phyloP scores from a whole-genome alignment of 2,329 filamentous ascomycete species.

The Proliferodiscus dingleyae region DNA sequence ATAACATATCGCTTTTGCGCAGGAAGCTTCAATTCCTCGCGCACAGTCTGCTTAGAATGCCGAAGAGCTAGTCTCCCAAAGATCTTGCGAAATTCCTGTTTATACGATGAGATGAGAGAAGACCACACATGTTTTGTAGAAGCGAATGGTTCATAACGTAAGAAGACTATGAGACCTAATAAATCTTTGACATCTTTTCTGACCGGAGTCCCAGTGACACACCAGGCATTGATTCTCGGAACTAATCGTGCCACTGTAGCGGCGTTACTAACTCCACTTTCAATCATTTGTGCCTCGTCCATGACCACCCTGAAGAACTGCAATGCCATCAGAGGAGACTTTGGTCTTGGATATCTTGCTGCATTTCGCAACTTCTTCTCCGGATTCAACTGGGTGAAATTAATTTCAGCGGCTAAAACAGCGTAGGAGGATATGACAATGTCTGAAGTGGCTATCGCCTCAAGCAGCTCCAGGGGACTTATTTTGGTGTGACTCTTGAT shows the following conservation, averaged over 20 bases:
- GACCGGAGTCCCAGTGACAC: constrained; percentile 84
- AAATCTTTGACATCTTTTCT: constrained; percentile 75
- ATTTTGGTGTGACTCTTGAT: constrained; percentile 30
- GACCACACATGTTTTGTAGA: constrained; percentile 62
- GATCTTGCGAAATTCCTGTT: constrained; percentile 60
- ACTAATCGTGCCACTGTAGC: constrained; percentile 75
- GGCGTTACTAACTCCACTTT: constrained; percentile 79
- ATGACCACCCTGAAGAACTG: constrained; percentile 67
- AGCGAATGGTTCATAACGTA: constrained; percentile 73
- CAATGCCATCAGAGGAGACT: constrained; percentile 74
- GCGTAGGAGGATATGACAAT: constrained; percentile 62
- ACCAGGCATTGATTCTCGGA: constrained; percentile 84
- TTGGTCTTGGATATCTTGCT: constrained; percentile 60
- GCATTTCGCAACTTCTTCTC: constrained; percentile 59
- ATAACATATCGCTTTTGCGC: constrained; percentile 82
- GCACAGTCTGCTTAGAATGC: constrained; percentile 78
- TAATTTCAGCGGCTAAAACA: constrained; percentile 73
- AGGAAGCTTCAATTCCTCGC: constrained; percentile 74
- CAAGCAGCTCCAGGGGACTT: constrained; percentile 34
- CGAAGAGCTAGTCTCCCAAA: constrained; percentile 71
- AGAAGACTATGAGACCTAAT: constrained; percentile 74
- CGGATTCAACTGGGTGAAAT: constrained; percentile 68
- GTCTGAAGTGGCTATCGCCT: constrained; percentile 47
- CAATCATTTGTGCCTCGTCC: constrained; percentile 87
- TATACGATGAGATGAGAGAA: constrained; percentile 56